Base-by-base conservation (phyloP, 2,329 filamentous ascomycete genomes). In the Fusarium heterosporum region DNA sequence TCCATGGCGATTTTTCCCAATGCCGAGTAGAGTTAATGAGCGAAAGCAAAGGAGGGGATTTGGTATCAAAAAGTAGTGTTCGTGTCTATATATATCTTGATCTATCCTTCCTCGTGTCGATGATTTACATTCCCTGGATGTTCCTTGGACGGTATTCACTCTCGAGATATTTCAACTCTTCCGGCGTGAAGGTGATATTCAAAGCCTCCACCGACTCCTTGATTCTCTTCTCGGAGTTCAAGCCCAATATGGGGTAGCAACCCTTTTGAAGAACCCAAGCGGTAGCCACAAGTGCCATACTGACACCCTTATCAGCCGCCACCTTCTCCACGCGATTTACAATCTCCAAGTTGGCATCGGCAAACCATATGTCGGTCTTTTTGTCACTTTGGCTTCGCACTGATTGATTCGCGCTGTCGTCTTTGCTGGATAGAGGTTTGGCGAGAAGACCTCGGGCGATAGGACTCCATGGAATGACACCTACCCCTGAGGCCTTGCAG, bases 221-320 rank as follows among this genome's bases (percentile, higher is more conserved):
- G 42, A 91, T 84, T n/a, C 89, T 79, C 57, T 82, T 80, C 32
- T 84, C 78, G 52, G 81, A 89, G 64, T 81, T 85, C 67, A 91
- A 79, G 0, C 89, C 89, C 42, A 90, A 77, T 59, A 91, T 90
- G 0, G 88, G 89, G 63, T 82, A 86, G 14, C 82, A 78, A 1
- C 83, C 82, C 30, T 83, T 80, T 50, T 83, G 81, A 66, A 86
- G 77, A 53, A 84, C 82, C 89, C 90, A 92, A 1, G 89, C 89
- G 41, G 90, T 82, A 0, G 89, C 84, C 6, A 92, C 84, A 55
- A 89, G 84, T 42, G 86, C 85, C 84, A 91, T 91, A 65, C 82
- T 85, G 73, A 85, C 83, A 1, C 79, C 83, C 66, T 83, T 83
- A 76, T 87, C 86, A 64, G 81, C 79, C 0, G 88, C 86, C 14